Conservation (phyloP, 2,329 filamentous ascomycete species). For the Zalaria obscura region DNA sequence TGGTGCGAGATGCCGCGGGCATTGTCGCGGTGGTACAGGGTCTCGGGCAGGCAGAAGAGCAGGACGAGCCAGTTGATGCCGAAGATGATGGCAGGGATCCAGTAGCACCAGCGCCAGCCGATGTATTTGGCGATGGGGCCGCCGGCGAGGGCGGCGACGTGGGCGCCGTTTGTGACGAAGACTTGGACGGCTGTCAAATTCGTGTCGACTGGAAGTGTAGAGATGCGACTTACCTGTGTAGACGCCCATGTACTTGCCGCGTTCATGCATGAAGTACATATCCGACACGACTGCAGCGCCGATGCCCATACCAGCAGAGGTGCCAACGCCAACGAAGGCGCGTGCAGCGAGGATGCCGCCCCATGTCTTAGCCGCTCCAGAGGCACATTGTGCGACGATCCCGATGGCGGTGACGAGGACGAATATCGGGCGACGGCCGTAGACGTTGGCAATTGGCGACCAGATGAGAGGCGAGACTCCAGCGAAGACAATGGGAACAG, state of each 20-base stretch:
- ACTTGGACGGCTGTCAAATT: slow-evolving; percentile 9
- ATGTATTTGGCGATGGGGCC: slow-evolving; percentile 11
- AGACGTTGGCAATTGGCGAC: slow-evolving; percentile 19
- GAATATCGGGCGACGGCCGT: slow-evolving; percentile 21
- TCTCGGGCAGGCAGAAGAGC: slow-evolving; percentile 14
- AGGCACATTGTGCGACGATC: slow-evolving; percentile 11
- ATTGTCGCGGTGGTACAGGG: slow-evolving; percentile 9
- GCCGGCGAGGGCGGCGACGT: slow-evolving; percentile 10
- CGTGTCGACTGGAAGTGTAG: neutral
- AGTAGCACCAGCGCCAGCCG: slow-evolving; percentile 11
- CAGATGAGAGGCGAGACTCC: slow-evolving; percentile 19
- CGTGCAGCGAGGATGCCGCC: slow-evolving; percentile 6
- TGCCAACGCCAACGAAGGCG: slow-evolving; percentile 7
- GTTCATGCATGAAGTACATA: slow-evolving; percentile 9
- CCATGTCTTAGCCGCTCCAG: slow-evolving; percentile 5
- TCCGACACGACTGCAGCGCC: slow-evolving; percentile 8
- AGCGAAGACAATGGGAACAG: slow-evolving; percentile 20
- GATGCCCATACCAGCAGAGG: slow-evolving; percentile 6
- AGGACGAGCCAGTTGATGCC: slow-evolving; percentile 11
- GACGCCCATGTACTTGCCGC: slow-evolving; percentile 8
- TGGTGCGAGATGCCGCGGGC: neutral
- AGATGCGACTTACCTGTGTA: slow-evolving; percentile 1
- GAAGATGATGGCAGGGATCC: slow-evolving; percentile 14
- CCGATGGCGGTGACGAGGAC: slow-evolving; percentile 17
- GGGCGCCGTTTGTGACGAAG: slow-evolving; percentile 16